phyloP scores from a whole-genome alignment of 2,329 filamentous ascomycete species.

The Pseudocercospora fijiensis region DNA sequence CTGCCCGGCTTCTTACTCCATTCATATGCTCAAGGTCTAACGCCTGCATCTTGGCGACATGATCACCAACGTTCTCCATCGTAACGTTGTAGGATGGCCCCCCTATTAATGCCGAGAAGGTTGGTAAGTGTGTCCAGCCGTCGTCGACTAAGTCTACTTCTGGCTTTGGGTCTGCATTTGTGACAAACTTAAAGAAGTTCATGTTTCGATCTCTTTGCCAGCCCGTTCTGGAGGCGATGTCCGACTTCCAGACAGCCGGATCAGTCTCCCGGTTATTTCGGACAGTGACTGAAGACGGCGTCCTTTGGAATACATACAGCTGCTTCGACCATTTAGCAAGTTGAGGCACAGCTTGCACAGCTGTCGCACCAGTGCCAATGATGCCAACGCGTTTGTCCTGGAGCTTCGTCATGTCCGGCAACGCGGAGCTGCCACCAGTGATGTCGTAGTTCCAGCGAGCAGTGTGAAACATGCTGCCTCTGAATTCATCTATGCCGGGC shows the following conservation, averaged over 20 bases:
- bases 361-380: constrained; percentile 49
- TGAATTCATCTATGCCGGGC: constrained; percentile 41
- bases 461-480: constrained; percentile 47
- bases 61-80: constrained; percentile 41
- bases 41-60: constrained; percentile 42
- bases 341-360: constrained; percentile 44
- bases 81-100: constrained; percentile 38
- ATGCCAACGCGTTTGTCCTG: constrained; percentile 45
- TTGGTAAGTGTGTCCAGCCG: constrained; percentile 15
- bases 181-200: constrained; percentile 48
- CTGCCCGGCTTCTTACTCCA: constrained; percentile 48
- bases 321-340: constrained; percentile 41
- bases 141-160: constrained; percentile 46
- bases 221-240: constrained; percentile 41
- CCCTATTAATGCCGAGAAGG: constrained; percentile 40
- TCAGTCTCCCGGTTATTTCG: constrained; percentile 45
- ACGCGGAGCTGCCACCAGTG: constrained; percentile 41
- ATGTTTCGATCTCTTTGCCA: constrained; percentile 52
- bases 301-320: constrained; percentile 49
- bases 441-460: constrained; percentile 47
- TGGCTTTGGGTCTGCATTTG: constrained; percentile 37
- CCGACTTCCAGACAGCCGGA: constrained; percentile 42
- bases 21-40: constrained; percentile 49
- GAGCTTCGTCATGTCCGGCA: constrained; percentile 40
- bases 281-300: constrained; percentile 41